Evolutionary conservation across 2,329 filamentous ascomycete species (phyloP), one percentile per base, ranked within the genome.

Genomic region (Diplodia mutila): DNA sequence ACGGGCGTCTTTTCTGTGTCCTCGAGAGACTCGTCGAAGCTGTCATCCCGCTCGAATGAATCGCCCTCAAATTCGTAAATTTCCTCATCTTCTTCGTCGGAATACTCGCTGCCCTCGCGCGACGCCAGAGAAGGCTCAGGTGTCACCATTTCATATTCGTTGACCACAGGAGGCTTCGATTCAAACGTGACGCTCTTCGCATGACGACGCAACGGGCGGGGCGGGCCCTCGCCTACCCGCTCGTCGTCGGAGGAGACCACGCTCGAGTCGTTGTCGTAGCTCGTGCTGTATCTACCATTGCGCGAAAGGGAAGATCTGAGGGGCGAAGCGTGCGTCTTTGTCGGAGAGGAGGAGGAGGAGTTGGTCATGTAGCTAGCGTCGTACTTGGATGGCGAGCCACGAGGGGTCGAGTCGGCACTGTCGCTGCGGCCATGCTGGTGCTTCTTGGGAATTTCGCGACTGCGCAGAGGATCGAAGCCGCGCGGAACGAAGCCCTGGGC

Each of bases 101-200:
- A 83, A 0, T 92, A 94, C 70, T 97, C 94, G 77, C 94, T 98
- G 51, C 93, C 93, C 75, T 97, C 93, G 9, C 94, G 90, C 14
- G 94, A 98, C 72, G 91, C 93, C 59, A 92, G 94, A 1, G 94
- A 97, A n/a, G 96, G 87, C 75, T 97, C 95, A 12, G 95, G 95
- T 2, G 95, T 99, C 39, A 93, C 91, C 91, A 97, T 94, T 80
- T 98, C 95, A 78, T 98, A 99, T 80, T 99, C 95, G 76, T 98
- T 97, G 74, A 99, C 87, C 76, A 97, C 92, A 27, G 95, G 95
- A 25, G 94, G 94, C 1, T 92, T 93, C 46, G 90, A 91, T 80
- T 98, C 93, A 77, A 99, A 99, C 0, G 94, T 99, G 68, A 99
- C 95, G 74, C 94, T 97, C 84, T 99, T 99, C 57, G 93, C 90